Base-by-base conservation (phyloP, 1,284 basidiomycete species). In the Rhodofomes roseus region DNA sequence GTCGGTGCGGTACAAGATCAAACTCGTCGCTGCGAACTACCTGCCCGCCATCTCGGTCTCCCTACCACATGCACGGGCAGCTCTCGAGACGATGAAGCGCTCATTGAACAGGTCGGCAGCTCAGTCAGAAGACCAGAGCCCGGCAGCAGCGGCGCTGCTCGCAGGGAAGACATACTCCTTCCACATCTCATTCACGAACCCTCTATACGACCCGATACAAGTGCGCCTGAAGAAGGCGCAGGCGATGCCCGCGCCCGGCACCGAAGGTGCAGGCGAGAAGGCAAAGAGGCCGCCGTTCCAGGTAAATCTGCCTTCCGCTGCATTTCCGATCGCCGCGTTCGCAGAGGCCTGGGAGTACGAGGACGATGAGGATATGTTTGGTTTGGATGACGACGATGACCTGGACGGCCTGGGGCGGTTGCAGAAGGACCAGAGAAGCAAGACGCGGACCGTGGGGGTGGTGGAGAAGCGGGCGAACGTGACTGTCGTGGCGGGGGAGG, bases 341-440 rank as follows among this genome's bases (percentile, higher is more conserved):
- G 93, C 93, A 31, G 95, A 97, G 71, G 93, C 92, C 41, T 96
- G 93, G 95, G 95, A 96, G 72, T 96, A 95, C 64, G 95, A 96
- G 53, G 92, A 95, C 56, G 92, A 94, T 53, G 93, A 93, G 62
- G 90, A 91, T 41, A 90, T 92, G 81, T 89, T 90, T 65, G 83
- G 79, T 34, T 76, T 86, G 7, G 89, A 91, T 44, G 90, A 90
- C 29, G 90, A 89, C 36, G 83, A 86, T 51, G 77, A 76, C 44
- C 77, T 71, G 58, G 71, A 73, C 66, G 59, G 75, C 68, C 59
- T 73, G 66, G 41, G 67, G 58, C 62, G 75, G 70, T 65, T 75
- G 68, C 69, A 78, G 63, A 73, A 80, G 76, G 74, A 80, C 65
- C 61, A 77, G 67, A 71, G 80, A 63, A 62, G 76, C 25, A 88